These are phyloP conservation scores for Meyerozyma carpophila DNA, from an alignment of 1,139 yeast genomes.

Conservation along the genomic window DNA sequence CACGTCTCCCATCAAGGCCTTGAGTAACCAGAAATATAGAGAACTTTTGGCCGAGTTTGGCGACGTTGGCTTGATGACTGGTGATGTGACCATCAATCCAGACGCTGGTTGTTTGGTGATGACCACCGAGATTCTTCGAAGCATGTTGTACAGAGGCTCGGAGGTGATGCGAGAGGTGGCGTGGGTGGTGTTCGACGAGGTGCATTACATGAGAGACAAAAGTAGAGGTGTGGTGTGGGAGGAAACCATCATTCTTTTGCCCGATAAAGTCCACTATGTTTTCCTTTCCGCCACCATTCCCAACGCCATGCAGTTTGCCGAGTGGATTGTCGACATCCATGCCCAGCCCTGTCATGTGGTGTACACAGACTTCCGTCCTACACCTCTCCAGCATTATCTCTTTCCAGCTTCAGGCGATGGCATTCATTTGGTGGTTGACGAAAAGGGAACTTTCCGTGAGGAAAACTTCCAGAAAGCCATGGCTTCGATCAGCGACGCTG, in stretches of 20 bases:
- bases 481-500: slow-evolving; percentile 80
- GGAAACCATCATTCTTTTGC: slow-evolving; percentile 91
- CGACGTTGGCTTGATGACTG: slow-evolving; percentile 96
- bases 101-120: slow-evolving; percentile 95
- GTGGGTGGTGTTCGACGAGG: slow-evolving; percentile 94
- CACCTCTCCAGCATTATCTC: slow-evolving; percentile 93
- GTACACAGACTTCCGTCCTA: slow-evolving; percentile 97
- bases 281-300: slow-evolving; percentile 96
- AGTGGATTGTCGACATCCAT: slow-evolving; percentile 95
- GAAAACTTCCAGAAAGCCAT: slow-evolving; percentile 98
- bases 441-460: slow-evolving; percentile 91
- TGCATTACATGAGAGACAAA: slow-evolving; percentile 92
- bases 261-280: slow-evolving; percentile 87
- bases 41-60: slow-evolving; percentile 89
- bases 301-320: slow-evolving; percentile 97
- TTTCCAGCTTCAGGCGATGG: slow-evolving; percentile 99
- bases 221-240: slow-evolving; percentile 99
- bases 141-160: slow-evolving; percentile 91
- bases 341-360: slow-evolving; percentile 98
- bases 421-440: slow-evolving; percentile 94
- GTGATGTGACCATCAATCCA: slow-evolving; percentile 95
- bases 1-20: slow-evolving; percentile 95
- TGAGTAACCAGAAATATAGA: slow-evolving; percentile 93
- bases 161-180: slow-evolving; percentile 96
- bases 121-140: slow-evolving; percentile 94